Evolutionary conservation across 257 asterid genomes (phyloP), one percentile per base, ranked within the genome.

Genomic region (Eucommia ulmoides): DNA sequence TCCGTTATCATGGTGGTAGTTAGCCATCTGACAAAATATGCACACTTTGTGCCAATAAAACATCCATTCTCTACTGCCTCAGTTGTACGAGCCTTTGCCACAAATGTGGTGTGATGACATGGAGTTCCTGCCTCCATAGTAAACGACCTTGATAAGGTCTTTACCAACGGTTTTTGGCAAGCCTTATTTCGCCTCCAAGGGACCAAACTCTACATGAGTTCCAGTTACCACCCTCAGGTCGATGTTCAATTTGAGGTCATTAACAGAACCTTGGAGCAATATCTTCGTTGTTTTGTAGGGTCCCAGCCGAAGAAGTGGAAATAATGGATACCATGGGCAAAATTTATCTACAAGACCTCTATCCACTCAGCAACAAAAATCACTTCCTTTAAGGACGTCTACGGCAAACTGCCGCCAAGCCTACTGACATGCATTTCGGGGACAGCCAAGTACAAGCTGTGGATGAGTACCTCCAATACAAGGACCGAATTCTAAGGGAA

Each of bases 111-210:
- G n/a, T n/a, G n/a, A n/a, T n/a, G n/a, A n/a, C 38, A 29, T 29
- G 38, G 38, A 7, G 12, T 29, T 5, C 38, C 38, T 12, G 14
- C 20, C 44, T 0, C 54, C 26, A 24, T 26, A 6, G 44, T 45
- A 1, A 14, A 20, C 8, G 20, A 56, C 20, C 38, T 62, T 16
- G 57, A 55, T 15, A 55, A 24, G 7, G 17, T 49, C 7, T 61
- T 61, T 11, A 46, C 49, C 2, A 54, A 45, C 19, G 0, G 1
- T 0, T 54, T 61, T 8, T 61, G 67, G 61, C 20, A 19, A 24
- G 35, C 46, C 15, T 21, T 62, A 0, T 47, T 54, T 8, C 24
- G 25, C 10, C 8, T 24, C 0, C 1, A 26, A 5, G 58, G 62
- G 0, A 23, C 20, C 0, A 16, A n/a, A 0, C 20, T 55, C 20